Percentiles rank a stretch among this genome's conserved stretches.
phyloP scores from a whole-genome alignment of 2,329 filamentous ascomycete genomes.

The Simplicillium aogashimaense region DNA sequence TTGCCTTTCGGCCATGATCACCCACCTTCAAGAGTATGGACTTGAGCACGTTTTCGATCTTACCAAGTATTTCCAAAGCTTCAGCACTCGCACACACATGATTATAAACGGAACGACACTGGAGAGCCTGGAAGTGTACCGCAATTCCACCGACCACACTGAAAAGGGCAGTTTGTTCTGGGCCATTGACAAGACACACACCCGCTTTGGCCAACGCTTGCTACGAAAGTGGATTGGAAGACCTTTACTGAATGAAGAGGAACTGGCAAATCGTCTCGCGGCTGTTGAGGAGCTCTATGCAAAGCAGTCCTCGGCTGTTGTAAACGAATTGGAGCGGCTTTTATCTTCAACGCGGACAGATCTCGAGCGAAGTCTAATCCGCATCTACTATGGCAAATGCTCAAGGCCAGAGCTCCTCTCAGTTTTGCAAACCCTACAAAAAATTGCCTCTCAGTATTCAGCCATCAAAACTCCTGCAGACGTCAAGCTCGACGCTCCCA shows the following conservation, averaged over 20 bases:
- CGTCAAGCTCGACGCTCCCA: conserved; percentile 59
- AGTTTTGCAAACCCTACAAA: conserved; percentile 77
- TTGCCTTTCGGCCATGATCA: conserved; percentile 94
- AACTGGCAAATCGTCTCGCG: conserved; percentile 67
- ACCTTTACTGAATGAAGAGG: conserved; percentile 66
- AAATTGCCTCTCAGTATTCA: conserved; percentile 67
- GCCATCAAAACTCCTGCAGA: conserved; percentile 54
- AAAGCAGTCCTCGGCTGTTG: conserved; percentile 51
- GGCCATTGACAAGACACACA: conserved; percentile 87
- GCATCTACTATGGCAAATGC: conserved; percentile 97
- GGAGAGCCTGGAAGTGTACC: conserved; percentile 89
- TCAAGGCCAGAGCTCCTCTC: conserved; percentile 78
- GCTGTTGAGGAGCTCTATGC: conserved; percentile 81
- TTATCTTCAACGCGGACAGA: conserved; percentile 66
- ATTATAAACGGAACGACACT: conserved; percentile 89
- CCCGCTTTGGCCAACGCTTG: conserved; percentile 77
- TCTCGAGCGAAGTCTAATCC: conserved; percentile 83
- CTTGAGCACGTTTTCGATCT: conserved; percentile 92
- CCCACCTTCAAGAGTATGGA: conserved; percentile 81
- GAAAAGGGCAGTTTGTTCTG: conserved; percentile 88
- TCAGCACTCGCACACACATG: conserved; percentile 92
- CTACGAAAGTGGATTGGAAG: conserved; percentile 92
- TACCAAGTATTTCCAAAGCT: conserved; percentile 94
- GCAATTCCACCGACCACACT: conserved; percentile 81
- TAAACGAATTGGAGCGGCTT: conserved; percentile 66